Evolutionary conservation across 306 rosid species (phyloP).

Genomic region (Sechiopsis laciniata): DNA sequence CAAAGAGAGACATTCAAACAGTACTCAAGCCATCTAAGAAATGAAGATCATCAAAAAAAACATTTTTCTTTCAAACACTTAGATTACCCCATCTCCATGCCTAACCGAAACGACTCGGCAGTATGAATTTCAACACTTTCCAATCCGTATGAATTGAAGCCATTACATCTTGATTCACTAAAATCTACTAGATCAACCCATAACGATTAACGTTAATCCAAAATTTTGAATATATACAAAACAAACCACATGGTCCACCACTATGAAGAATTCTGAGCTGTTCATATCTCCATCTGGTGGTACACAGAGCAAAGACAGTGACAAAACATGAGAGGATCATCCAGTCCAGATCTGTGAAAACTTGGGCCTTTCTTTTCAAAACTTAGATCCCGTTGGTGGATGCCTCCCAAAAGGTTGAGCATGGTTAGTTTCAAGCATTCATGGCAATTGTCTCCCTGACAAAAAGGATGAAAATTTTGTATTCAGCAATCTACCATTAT

Average conservation of each 20-base stretch:
- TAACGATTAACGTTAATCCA: too few species aligned
- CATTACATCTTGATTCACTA: too few species aligned
- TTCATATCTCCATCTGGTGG: background rate
- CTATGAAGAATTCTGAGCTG: background rate
- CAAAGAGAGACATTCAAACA: constrained; percentile 19
- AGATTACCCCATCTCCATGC: background rate
- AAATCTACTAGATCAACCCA: too few species aligned
- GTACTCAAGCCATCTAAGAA: constrained; percentile 1
- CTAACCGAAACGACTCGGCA: too few species aligned
- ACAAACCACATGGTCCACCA: background rate
- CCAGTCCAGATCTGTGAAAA: background rate
- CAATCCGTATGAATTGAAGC: too few species aligned
- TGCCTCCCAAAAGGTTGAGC: background rate
- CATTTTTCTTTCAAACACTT: background rate
- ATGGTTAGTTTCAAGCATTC: background rate
- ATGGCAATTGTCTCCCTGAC: background rate
- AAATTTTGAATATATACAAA: background rate
- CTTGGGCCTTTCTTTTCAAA: background rate
- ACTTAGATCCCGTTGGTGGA: background rate
- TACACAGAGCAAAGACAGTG: constrained; percentile 1
- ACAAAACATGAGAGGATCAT: background rate
- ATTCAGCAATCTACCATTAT: background rate
- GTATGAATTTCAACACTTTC: too few species aligned
- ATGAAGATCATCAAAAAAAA: background rate
- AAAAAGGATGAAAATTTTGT: background rate